phyloP scores from a whole-genome alignment of 1,139 yeast species.

The Debaryomyces fabryi region DNA sequence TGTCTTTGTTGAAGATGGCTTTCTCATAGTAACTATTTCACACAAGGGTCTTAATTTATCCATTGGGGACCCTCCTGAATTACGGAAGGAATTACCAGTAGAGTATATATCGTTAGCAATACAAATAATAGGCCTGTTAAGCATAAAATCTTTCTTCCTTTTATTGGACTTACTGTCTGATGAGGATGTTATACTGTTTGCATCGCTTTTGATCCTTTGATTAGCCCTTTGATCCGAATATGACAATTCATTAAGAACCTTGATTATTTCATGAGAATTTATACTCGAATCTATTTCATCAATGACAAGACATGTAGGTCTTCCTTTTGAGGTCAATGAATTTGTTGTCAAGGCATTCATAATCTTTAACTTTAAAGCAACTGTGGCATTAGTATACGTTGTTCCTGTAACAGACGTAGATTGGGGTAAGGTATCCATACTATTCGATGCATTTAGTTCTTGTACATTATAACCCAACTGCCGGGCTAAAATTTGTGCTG shows the following conservation, averaged over 20 bases:
- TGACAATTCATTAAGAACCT: conserved; percentile 62
- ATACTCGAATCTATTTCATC: conserved; percentile 94
- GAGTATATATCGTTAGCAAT: conserved; percentile 87
- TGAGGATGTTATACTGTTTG: conserved; percentile 9
- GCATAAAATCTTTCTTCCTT: conserved; percentile 36
- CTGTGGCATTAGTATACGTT: conserved; percentile 23
- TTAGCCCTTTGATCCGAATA: conserved; percentile 60
- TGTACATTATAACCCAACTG: conserved; percentile 81
- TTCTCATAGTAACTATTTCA: conserved; percentile 68
- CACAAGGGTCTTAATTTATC: conserved; percentile 73
- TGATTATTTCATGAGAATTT: conserved; percentile 74
- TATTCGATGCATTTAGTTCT: conserved; percentile 90
- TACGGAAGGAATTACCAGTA: conserved; percentile 29
- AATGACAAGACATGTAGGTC: conserved; percentile 78
- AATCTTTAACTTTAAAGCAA: conserved; percentile 53
- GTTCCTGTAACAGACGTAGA: conserved; percentile 17
- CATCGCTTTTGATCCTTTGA: conserved; percentile 13
- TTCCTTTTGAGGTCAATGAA: conserved; percentile 53
- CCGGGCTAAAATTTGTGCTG: conserved; percentile 80
- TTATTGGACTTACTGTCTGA: conserved; percentile 24
- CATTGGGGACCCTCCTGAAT: conserved; percentile 45
- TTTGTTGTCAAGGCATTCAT: conserved; percentile 69
- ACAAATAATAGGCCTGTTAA: conserved; percentile 86
- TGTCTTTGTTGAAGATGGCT: conserved; percentile 53
- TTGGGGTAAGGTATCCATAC: conserved; percentile 42